phyloP scores from a whole-genome alignment of 768 basidiomycete genomes.

The Boletus subparvulus region DNA sequence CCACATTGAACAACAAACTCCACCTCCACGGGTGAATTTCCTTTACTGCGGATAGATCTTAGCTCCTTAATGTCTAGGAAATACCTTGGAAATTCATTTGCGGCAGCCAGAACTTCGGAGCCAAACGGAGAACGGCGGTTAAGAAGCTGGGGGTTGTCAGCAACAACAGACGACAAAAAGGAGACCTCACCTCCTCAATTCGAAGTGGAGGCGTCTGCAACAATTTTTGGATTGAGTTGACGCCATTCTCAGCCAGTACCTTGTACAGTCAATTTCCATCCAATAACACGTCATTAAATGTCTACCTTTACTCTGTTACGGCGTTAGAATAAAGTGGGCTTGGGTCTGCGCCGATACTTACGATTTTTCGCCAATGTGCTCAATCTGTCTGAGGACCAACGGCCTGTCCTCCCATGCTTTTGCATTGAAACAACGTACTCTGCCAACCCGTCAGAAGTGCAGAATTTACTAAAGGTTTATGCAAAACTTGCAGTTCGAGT shows the following conservation, averaged over 20 bases:
- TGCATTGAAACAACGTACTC: constrained; percentile 73
- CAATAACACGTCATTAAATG: neutral
- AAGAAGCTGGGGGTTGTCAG: constrained; percentile 50
- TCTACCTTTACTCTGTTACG: constrained; percentile 26
- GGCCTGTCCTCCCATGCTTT: constrained; percentile 93
- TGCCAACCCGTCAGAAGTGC: constrained; percentile 27
- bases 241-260: constrained; percentile 74
- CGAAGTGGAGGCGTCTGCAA: constrained; percentile 54
- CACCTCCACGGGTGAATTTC: constrained; percentile 53
- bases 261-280: constrained; percentile 33
- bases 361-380: constrained; percentile 93
- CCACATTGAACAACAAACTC: constrained; percentile 60
- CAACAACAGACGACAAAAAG: neutral
- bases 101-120: constrained; percentile 58
- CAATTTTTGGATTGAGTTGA: constrained; percentile 59
- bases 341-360: constrained; percentile 35
- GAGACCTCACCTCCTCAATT: constrained; percentile 58
- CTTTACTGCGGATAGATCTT: constrained; percentile 41
- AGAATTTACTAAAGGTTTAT: neutral
- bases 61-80: constrained; percentile 50
- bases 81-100: constrained; percentile 68
- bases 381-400: constrained; percentile 80
- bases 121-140: constrained; percentile 79
- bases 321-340: neutral
- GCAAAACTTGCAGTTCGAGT: constrained; percentile 64